phyloP scores from a whole-genome alignment of 352 stramenopile species.

The Phytopythium helicoides region DNA sequence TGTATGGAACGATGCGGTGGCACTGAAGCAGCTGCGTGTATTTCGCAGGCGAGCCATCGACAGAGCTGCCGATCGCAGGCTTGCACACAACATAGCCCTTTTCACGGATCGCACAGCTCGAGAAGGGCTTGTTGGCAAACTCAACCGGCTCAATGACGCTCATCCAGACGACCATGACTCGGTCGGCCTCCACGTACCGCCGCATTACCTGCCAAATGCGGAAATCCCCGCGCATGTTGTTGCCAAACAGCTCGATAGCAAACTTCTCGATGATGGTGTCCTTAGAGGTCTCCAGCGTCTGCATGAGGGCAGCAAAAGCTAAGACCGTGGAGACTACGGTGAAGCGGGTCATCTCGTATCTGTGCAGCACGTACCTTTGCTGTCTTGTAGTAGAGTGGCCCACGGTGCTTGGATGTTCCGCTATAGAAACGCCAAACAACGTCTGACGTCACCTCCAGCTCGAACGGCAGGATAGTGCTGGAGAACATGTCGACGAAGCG shows the following conservation, averaged over 20 bases:
- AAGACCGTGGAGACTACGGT: background rate
- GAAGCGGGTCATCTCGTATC: background rate
- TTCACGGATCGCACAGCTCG: slow-evolving; percentile 30
- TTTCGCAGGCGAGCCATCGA: background rate
- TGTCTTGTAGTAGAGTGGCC: slow-evolving; percentile 16
- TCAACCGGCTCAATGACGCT: slow-evolving; percentile 14
- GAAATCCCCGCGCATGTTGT: slow-evolving; percentile 14
- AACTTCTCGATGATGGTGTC: slow-evolving; percentile 10
- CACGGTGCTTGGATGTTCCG: slow-evolving; percentile 17
- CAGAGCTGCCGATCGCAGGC: slow-evolving; percentile 1
- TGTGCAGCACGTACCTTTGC: slow-evolving; percentile 4
- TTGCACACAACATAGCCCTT: slow-evolving; percentile 31
- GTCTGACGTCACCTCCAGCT: slow-evolving; percentile 5
- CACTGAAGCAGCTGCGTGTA: slow-evolving; percentile 1
- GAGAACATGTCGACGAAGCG: slow-evolving; percentile 20
- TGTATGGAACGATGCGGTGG: slow-evolving; percentile 6
- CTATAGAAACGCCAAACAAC: slow-evolving; percentile 19
- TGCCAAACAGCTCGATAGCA: slow-evolving; percentile 2
- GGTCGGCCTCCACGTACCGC: slow-evolving; percentile 36
- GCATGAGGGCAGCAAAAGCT: background rate
- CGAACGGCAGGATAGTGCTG: slow-evolving; percentile 18
- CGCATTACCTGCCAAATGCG: slow-evolving; percentile 36
- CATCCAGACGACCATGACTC: slow-evolving; percentile 37
- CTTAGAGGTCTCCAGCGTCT: slow-evolving; percentile 1
- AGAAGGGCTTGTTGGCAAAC: slow-evolving; percentile 45